These are phyloP conservation scores for Moringa oleifera DNA, from an alignment of 345 rosid species.

Conservation along the genomic window DNA sequence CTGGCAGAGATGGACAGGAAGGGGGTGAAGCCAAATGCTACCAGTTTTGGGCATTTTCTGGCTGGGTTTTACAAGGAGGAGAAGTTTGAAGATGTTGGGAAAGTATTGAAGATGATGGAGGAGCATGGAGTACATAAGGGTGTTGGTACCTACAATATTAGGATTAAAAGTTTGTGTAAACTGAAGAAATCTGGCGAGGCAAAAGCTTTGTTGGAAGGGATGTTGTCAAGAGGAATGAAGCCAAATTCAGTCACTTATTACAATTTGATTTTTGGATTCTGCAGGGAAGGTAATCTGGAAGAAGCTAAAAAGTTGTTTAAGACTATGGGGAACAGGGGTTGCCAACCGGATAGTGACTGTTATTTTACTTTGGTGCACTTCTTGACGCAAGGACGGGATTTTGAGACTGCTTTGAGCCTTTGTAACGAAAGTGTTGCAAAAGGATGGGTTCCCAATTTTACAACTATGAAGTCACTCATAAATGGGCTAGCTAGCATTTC, in stretches of 20 bases:
- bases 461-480: conserved; percentile 61
- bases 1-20: conserved; percentile 76
- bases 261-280: conserved; percentile 74
- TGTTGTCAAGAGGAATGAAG: conserved; percentile 39
- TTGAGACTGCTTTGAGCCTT: conserved; percentile 47
- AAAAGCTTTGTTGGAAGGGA: conserved; percentile 47
- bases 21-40: conserved; percentile 40
- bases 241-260: conserved; percentile 41
- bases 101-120: conserved; percentile 56
- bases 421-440: conserved; percentile 62
- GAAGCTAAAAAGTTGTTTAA: conserved; percentile 65
- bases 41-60: conserved; percentile 47
- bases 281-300: conserved; percentile 52
- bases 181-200: conserved; percentile 54
- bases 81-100: conserved; percentile 66
- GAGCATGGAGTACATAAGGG: conserved; percentile 37
- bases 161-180: conserved; percentile 72
- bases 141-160: conserved; percentile 39
- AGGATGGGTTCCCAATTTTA: conserved; percentile 63
- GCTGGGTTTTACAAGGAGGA: conserved; percentile 70
- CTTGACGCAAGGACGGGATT: conserved; percentile 60
- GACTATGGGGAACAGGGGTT: conserved; percentile 47
- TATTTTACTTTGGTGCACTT: conserved; percentile 52
- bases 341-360: conserved; percentile 39
- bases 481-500: conserved; percentile 49